phyloP scores from a whole-genome alignment of 2,329 filamentous ascomycete species.

The Cryphonectria parasitica region DNA sequence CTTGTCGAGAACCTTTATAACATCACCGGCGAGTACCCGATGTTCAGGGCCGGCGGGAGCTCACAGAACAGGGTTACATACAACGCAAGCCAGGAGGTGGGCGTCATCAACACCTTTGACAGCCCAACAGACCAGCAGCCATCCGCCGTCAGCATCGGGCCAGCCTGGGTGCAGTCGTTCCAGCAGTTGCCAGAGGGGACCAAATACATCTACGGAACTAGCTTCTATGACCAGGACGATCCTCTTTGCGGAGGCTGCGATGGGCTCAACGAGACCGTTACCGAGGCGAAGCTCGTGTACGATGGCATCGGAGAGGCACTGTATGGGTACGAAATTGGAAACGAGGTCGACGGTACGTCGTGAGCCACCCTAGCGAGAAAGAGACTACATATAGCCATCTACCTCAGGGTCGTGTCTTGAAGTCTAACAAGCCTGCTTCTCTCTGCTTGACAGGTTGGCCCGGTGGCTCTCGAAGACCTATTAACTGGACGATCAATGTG shows the following conservation, averaged over 20 bases:
- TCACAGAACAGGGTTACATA: slow-evolving; percentile 14
- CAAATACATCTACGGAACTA: slow-evolving; percentile 19
- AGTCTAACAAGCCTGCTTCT: background rate
- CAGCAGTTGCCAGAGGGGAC: slow-evolving; percentile 15
- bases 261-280: slow-evolving; percentile 8
- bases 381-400: background rate
- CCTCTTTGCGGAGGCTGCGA: background rate
- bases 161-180: slow-evolving; percentile 21
- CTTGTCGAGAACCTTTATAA: slow-evolving; percentile 12
- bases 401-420: background rate
- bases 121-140: slow-evolving; percentile 18
- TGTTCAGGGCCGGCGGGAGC: slow-evolving; percentile 32
- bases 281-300: slow-evolving; percentile 14
- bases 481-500: slow-evolving; percentile 11
- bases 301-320: slow-evolving; percentile 10
- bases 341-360: slow-evolving; percentile 16
- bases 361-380: background rate
- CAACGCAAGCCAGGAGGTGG: slow-evolving; percentile 15
- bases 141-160: slow-evolving; percentile 19
- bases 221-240: slow-evolving; percentile 15
- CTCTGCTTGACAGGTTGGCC: slow-evolving; percentile 7
- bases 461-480: slow-evolving; percentile 11
- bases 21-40: slow-evolving; percentile 3
- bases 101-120: slow-evolving; percentile 16
- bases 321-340: slow-evolving; percentile 19